phyloP scores from a whole-genome alignment of 164 flowering plant species.

The Amborella trichopoda region DNA sequence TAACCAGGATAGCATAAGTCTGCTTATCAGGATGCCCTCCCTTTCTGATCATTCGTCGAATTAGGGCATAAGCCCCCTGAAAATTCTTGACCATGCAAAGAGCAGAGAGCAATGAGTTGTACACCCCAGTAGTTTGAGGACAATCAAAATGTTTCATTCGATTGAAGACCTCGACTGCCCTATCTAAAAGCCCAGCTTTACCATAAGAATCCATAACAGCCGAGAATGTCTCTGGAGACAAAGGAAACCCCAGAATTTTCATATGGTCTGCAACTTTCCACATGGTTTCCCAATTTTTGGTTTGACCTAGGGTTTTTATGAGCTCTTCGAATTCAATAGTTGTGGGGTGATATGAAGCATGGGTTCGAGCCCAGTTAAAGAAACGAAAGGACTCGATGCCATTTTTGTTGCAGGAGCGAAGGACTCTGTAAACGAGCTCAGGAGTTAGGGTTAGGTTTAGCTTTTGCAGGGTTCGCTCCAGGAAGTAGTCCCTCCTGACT shows the following conservation, averaged over 20 bases:
- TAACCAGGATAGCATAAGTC: slow-evolving; percentile 65
- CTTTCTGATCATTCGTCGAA: slow-evolving; percentile 71
- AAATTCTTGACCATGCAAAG: slow-evolving; percentile 69
- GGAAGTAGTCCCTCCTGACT: slow-evolving; percentile 68
- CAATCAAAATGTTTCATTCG: slow-evolving; percentile 29
- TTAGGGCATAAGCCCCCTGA: slow-evolving; percentile 77
- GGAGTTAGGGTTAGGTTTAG: slow-evolving; percentile 41
- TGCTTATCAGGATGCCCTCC: slow-evolving; percentile 56
- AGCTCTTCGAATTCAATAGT: slow-evolving; percentile 64
- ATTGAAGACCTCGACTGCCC: slow-evolving; percentile 78
- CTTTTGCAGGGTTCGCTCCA: slow-evolving; percentile 82
- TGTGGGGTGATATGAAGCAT: slow-evolving; percentile 50
- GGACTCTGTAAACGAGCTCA: slow-evolving; percentile 78
- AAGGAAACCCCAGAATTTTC: slow-evolving; percentile 18
- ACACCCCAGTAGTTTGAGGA: slow-evolving; percentile 42
- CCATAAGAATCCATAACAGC: slow-evolving; percentile 63
- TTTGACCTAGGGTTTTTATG: slow-evolving; percentile 41
- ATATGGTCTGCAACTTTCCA: slow-evolving; percentile 64
- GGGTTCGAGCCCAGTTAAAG: slow-evolving; percentile 78
- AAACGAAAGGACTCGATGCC: slow-evolving; percentile 63
- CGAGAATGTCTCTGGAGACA: slow-evolving; percentile 42
- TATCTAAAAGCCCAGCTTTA: slow-evolving; percentile 39
- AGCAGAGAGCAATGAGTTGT: slow-evolving; percentile 63
- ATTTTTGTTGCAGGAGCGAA: slow-evolving; percentile 39
- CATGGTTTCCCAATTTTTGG: slow-evolving; percentile 59